Conservation (phyloP, 1,139 yeast species). For the Arxiozyma slooffiae region DNA sequence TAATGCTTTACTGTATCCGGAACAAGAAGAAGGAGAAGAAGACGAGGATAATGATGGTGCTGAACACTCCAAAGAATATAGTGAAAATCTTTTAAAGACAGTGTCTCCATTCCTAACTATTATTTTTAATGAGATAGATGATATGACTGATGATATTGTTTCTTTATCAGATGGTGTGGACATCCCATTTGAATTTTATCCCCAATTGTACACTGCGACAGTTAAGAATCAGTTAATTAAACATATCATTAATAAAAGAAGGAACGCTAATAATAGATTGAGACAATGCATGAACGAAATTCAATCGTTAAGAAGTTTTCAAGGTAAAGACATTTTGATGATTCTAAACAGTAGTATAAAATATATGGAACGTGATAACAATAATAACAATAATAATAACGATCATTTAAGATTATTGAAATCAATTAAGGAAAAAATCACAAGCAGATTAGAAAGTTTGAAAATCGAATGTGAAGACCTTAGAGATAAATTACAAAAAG, state of each 20-base stretch:
- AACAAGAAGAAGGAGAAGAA: constrained; percentile 11
- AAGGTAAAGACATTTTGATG: constrained; percentile 25
- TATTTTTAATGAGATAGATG: constrained; percentile 27
- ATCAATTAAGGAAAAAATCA: neutral
- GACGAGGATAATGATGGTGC: constrained; percentile 3
- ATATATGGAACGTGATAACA: constrained; percentile 14
- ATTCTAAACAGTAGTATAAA: constrained; percentile 24
- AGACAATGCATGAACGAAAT: constrained; percentile 16
- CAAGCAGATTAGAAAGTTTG: neutral
- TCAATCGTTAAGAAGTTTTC: constrained; percentile 22
- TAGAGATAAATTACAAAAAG: constrained; percentile 19
- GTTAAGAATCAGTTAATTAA: constrained; percentile 22
- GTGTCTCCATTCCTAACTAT: constrained; percentile 26
- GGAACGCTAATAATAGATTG: constrained; percentile 15
- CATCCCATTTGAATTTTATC: constrained; percentile 27
- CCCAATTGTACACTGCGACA: constrained; percentile 25
- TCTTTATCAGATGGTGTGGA: constrained; percentile 22
- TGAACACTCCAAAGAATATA: constrained; percentile 6
- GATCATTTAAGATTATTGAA: neutral
- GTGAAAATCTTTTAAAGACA: constrained; percentile 20
- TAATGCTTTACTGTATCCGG: constrained; percentile 25
- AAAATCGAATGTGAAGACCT: constrained; percentile 20
- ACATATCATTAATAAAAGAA: constrained; percentile 19
- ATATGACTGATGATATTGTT: constrained; percentile 15
- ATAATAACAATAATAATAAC: constrained; percentile 7